phyloP scores from a whole-genome alignment of 805 yeast genomes.

The Yamadazyma paraphyllophila region DNA sequence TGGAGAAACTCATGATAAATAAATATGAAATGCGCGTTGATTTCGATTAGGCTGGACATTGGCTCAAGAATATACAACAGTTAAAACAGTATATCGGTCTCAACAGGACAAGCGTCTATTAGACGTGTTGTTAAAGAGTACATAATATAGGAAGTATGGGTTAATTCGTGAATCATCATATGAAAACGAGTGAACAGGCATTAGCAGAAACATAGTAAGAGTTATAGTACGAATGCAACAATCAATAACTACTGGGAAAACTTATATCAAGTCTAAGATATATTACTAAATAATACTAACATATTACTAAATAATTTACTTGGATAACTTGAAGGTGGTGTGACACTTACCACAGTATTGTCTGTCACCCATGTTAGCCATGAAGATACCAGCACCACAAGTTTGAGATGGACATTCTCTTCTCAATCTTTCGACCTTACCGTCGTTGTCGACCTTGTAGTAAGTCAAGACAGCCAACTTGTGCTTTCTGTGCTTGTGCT shows the following conservation, averaged over 20 bases:
- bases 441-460: constrained; percentile 99
- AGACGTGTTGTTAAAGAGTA: not conserved
- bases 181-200: no score
- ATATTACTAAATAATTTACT: constrained; percentile 2
- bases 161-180: no score
- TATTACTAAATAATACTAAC: not conserved
- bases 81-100: no score
- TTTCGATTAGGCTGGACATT: not conserved
- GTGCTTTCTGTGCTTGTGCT: constrained; percentile 99
- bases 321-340: constrained; percentile 69
- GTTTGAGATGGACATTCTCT: constrained; percentile 91
- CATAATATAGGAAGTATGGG: no score
- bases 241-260: no score
- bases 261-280: not conserved
- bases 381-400: constrained; percentile 99
- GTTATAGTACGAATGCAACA: no score
- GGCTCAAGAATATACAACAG: no score
- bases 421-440: constrained; percentile 97
- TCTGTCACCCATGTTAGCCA: constrained; percentile 99
- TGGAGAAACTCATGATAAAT: constrained; percentile 39
- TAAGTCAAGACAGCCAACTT: constrained; percentile 98
- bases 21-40: not conserved
- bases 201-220: no score
- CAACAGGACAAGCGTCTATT: no score
- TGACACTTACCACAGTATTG: constrained; percentile 99